These are phyloP conservation scores for Ogataea trehalophila DNA, from an alignment of 805 yeast species.

Conservation along the genomic window DNA sequence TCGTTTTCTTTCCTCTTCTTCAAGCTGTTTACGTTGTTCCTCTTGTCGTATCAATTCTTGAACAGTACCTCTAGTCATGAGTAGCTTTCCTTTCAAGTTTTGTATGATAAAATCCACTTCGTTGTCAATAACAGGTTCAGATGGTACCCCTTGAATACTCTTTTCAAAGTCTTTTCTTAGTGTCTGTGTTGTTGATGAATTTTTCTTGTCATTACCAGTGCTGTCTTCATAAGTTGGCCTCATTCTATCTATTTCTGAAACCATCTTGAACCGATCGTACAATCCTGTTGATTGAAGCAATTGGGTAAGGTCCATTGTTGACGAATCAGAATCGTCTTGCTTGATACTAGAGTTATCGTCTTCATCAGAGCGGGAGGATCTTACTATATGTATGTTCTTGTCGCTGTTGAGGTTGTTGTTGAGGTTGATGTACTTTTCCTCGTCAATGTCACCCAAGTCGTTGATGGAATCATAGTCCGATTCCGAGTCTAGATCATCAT, in stretches of 20 bases:
- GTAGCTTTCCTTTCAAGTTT: neutral
- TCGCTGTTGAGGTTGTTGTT: neutral
- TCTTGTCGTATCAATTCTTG: conserved; percentile 3
- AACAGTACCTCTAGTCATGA: conserved; percentile 4
- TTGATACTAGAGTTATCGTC: neutral
- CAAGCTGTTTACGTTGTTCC: neutral
- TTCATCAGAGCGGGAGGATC: no score
- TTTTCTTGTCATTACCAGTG: conserved; percentile 1
- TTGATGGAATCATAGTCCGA: conserved; percentile 25
- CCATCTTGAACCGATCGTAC: neutral
- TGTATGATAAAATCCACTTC: neutral
- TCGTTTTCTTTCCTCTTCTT: conserved; percentile 1
- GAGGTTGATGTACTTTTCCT: neutral
- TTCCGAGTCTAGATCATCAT: conserved; percentile 22
- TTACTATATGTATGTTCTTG: neutral
- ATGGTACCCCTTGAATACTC: neutral
- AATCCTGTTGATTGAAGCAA: neutral
- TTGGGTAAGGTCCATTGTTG: neutral
- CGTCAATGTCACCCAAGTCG: conserved; percentile 12
- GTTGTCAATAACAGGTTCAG: neutral
- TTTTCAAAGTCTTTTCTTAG: no score
- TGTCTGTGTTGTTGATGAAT: neutral
- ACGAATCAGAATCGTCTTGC: neutral
- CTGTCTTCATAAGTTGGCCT: neutral
- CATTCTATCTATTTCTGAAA: neutral